Base-by-base conservation (phyloP, 2,329 filamentous ascomycete species). In the Pestalotiopsis sp. region DNA sequence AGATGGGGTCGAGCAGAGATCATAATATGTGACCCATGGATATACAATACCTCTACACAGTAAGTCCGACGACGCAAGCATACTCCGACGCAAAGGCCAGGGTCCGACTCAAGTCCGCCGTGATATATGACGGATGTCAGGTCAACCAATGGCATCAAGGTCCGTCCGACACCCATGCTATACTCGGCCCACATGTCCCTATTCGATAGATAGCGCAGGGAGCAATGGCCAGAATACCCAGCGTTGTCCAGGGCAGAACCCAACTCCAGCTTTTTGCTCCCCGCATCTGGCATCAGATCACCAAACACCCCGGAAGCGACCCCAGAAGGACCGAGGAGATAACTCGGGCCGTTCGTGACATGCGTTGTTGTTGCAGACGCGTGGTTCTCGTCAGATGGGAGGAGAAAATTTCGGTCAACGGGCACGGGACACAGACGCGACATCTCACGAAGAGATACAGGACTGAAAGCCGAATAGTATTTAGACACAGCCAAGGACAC, bases 271-370 rank as follows among this genome's bases (percentile, higher is more conserved):
- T 64, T 39, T 36, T 49, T 52, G 39, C 61, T 52, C 61, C 36
- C 61, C 61, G 39, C 61, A 64, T 64, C 61, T 36, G 31, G n/a
- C 23, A 64, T 39, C 61, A 31, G 11, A 59, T 36, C 57, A 27
- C 27, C 57, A 27, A 36, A 13, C 36, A 27, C 61, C 61, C n/a
- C 14, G 31, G 36, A 64, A 64, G 41, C 23, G 13, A 64, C 61
- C 38, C 61, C 17, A 64, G 36, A 64, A 64, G 41, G 41, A 45
- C 61, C 61, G 61, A 64, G 61, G 39, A 52, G 52, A 64, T 25
- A 52, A n/a, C 45, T 52, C 61, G 61, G 41, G 61, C 61, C 41
- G 61, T 64, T 61, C n/a, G 36, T 23, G 25, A 36, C 59, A 36
- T 62, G 11, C 31, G 58, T 14, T 38, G 11, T 36, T 27, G 38